Evolutionary conservation across 371 early-diverging fungal species (phyloP), one percentile per base, ranked within the genome.

Genomic region (Mucor irregularis): DNA sequence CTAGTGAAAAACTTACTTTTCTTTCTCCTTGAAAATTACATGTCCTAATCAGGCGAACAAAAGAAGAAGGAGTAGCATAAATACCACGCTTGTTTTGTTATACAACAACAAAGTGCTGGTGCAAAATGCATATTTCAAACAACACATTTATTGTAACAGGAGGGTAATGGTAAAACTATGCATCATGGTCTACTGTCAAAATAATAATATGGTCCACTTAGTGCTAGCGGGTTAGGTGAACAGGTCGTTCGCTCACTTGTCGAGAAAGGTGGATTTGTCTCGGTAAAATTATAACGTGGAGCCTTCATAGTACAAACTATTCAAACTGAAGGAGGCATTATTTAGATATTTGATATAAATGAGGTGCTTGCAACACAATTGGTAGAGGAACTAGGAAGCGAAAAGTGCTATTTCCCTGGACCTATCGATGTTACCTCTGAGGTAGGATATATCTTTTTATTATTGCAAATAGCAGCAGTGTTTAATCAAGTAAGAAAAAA

Each of bases 341-440:
- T 11, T 33, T 37, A 77, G 81, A 67, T 83, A 5, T 63, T 85
- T 53, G 85, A 85, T 59, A 58, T 85, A 54, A 79, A 83, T 33
- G 58, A 53, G 3, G 64, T 64, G 0, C 58, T 67, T 1, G 64
- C 64, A 0, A 22, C 52, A 14, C 13, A 45, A 14, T 7, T 75
- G n/a, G 74, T 69, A 0, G 34, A 67, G 1, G 66, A 73, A 35
- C 26, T 71, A 2, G 60, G 71, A 11, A 22, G 52, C n/a, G 46
- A 71, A 0, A 79, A 66, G 33, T 59, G 56, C 16, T 61, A 72
- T 43, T 74, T 66, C 53, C 74, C 76, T 37, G 76, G 79, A 1
- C 26, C 57, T 8, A 71, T 76, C 1, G 79, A 83, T 56, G 80
- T 82, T 2, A 72, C 78, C 8, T 45, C 45, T 24, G 82, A 82